These are phyloP conservation scores for Penicillium coprophilum DNA, from an alignment of 495 filamentous ascomycete genomes.

Conservation along the genomic window DNA sequence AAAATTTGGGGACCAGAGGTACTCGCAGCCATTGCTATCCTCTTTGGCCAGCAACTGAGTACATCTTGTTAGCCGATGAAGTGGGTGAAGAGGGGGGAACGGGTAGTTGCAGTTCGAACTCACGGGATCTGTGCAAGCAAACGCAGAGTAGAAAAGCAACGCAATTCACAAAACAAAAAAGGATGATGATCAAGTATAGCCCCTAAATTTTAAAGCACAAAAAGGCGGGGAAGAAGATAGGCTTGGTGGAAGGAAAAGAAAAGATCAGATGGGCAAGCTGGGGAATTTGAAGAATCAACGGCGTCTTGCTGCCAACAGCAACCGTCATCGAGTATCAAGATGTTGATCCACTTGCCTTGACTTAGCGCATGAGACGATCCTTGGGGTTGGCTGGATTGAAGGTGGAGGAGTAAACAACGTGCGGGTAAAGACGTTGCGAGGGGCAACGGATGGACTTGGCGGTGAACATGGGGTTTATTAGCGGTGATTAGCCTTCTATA, in stretches of 20 bases:
- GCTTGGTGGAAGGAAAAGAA: conserved; percentile 16
- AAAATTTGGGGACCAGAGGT: conserved; percentile 44
- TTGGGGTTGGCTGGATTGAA: conserved; percentile 29
- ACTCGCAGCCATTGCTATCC: conserved; percentile 41
- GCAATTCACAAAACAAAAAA: conserved; percentile 7
- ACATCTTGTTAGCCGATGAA: conserved; percentile 13
- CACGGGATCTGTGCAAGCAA: conserved; percentile 28
- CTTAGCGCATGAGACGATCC: conserved; percentile 30
- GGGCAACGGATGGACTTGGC: conserved; percentile 38
- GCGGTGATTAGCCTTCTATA: conserved; percentile 4
- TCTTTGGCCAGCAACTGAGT: conserved; percentile 41
- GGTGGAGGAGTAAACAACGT: conserved; percentile 42
- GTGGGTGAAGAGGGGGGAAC: conserved; percentile 4
- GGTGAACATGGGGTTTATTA: conserved; percentile 21
- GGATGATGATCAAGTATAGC: conserved; percentile 6
- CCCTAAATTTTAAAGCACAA: conserved; percentile 17
- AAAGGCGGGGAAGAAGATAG: conserved; percentile 23
- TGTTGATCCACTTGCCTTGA: conserved; percentile 30
- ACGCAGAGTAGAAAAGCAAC: conserved; percentile 26
- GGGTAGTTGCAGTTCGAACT: conserved; percentile 29
- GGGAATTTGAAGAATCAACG: conserved; percentile 38
- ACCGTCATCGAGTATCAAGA: conserved; percentile 30
- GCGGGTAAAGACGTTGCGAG: conserved; percentile 36
- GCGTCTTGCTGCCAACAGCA: conserved; percentile 26
- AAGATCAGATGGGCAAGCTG: conserved; percentile 16